Percentiles rank a stretch among this genome's conserved stretches.
phyloP scores from a whole-genome alignment of 306 rosid species.

The Vigna hirtella region DNA sequence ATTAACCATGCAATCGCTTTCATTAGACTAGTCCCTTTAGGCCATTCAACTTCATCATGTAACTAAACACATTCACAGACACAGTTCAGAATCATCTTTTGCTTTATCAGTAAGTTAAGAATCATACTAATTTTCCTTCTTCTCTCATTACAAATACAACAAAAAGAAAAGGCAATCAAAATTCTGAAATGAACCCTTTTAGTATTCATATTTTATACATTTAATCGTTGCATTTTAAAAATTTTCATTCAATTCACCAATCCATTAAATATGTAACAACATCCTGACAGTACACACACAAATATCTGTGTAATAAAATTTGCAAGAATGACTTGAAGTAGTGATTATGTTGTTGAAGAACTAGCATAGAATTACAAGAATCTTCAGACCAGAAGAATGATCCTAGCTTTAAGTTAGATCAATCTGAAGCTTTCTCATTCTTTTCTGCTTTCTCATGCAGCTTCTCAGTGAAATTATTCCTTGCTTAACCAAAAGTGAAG shows the following conservation, averaged over 20 bases:
- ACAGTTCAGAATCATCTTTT: slow-evolving; percentile 39
- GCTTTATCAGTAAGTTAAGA: slow-evolving; percentile 37
- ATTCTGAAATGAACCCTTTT: too few relatives aligned
- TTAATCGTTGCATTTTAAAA: too few relatives aligned
- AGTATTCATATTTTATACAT: too few relatives aligned
- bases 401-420: slow-evolving; percentile 39
- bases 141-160: not conserved
- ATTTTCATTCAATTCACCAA: too few relatives aligned
- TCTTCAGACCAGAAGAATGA: slow-evolving; percentile 31
- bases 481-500: slow-evolving; percentile 56
- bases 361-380: slow-evolving; percentile 18
- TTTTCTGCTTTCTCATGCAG: slow-evolving; percentile 39
- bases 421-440: slow-evolving; percentile 40
- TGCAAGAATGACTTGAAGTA: too few relatives aligned
- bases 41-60: not conserved
- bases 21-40: not conserved
- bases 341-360: not conserved
- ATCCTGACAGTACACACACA: too few relatives aligned
- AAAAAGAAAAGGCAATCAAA: not conserved
- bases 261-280: too few relatives aligned
- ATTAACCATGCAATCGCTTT: slow-evolving; percentile 16
- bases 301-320: too few relatives aligned
- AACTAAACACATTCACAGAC: slow-evolving; percentile 25
- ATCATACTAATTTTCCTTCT: slow-evolving; percentile 20
- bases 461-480: slow-evolving; percentile 70